Percentiles rank a stretch among this genome's conserved stretches.
Conservation (phyloP, 768 basidiomycete genomes). For the Tulasnella sp. region DNA sequence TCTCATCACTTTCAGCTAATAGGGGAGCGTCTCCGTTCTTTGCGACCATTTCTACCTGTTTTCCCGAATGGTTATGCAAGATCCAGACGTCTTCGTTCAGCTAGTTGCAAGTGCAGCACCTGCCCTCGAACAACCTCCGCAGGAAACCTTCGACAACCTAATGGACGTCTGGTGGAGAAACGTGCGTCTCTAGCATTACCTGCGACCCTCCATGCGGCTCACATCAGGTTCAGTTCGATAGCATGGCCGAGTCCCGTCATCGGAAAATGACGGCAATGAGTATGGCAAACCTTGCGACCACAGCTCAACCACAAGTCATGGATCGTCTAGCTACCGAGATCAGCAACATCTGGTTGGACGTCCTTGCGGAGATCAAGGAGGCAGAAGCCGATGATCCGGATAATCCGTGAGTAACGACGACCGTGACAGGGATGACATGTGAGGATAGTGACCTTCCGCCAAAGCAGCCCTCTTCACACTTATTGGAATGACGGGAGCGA, state of each 20-base stretch:
- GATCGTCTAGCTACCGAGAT: constrained; percentile 72
- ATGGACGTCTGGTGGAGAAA: constrained; percentile 84
- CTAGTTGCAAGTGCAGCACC: constrained; percentile 67
- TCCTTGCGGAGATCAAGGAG: constrained; percentile 85
- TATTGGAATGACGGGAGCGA: constrained; percentile 66
- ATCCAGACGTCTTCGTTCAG: constrained; percentile 68
- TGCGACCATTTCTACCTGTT: constrained; percentile 75
- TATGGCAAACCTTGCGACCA: constrained; percentile 73
- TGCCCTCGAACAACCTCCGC: constrained; percentile 49
- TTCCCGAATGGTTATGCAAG: constrained; percentile 70
- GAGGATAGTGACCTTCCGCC: neutral
- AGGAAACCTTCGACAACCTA: constrained; percentile 66
- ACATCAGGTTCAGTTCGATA: constrained; percentile 68
- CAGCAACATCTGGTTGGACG: constrained; percentile 86
- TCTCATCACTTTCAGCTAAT: neutral
- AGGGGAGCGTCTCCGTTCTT: constrained; percentile 43
- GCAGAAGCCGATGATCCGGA: constrained; percentile 48
- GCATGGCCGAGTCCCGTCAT: constrained; percentile 81
- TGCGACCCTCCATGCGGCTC: neutral
- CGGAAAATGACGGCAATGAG: constrained; percentile 86
- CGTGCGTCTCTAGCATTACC: constrained; percentile 48
- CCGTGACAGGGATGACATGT: constrained; percentile 37
- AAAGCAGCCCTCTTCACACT: constrained; percentile 45
- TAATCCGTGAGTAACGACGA: constrained; percentile 43
- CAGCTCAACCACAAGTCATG: constrained; percentile 72